Evolutionary conservation across 176 grass and related monocot species (phyloP).

Genomic region (Hordeum marinum): DNA sequence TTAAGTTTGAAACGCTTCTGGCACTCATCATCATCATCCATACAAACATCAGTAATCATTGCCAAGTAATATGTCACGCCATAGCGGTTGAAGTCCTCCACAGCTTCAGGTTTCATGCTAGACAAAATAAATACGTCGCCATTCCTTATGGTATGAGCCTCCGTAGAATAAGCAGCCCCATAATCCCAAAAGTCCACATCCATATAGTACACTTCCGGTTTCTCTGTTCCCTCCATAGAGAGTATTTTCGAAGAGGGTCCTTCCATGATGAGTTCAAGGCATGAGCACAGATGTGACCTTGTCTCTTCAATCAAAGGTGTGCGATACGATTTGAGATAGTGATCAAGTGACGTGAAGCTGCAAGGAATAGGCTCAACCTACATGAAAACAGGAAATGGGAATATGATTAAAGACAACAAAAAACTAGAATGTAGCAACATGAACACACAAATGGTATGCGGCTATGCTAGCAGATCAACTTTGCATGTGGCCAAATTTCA

Average conservation of each 20-base stretch:
- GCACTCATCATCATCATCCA: conserved; percentile 22
- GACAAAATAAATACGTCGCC: conserved; percentile 67
- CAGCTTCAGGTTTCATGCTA: conserved; percentile 35
- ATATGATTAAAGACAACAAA: background rate
- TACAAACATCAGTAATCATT: conserved; percentile 48
- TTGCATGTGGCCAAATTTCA: background rate
- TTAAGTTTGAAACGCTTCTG: conserved; percentile 45
- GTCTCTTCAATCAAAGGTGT: conserved; percentile 70
- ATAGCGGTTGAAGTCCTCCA: conserved; percentile 37
- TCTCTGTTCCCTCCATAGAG: conserved; percentile 22
- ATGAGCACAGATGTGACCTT: conserved; percentile 42
- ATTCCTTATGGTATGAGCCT: conserved; percentile 39
- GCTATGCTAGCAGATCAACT: background rate
- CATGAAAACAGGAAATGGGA: background rate
- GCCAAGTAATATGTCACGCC: conserved; percentile 41
- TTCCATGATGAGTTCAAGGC: conserved; percentile 42
- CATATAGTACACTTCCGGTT: conserved; percentile 24
- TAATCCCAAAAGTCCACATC: conserved; percentile 49
- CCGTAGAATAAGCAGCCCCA: conserved; percentile 11
- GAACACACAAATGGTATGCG: background rate
- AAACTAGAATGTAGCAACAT: background rate
- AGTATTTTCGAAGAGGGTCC: conserved; percentile 44
- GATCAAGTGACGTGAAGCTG: conserved; percentile 27
- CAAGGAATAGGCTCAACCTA: conserved; percentile 48
- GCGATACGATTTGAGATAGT: conserved; percentile 49